Conservation (phyloP, 176 grass and related monocot species). For the Oryza glaberrima region DNA sequence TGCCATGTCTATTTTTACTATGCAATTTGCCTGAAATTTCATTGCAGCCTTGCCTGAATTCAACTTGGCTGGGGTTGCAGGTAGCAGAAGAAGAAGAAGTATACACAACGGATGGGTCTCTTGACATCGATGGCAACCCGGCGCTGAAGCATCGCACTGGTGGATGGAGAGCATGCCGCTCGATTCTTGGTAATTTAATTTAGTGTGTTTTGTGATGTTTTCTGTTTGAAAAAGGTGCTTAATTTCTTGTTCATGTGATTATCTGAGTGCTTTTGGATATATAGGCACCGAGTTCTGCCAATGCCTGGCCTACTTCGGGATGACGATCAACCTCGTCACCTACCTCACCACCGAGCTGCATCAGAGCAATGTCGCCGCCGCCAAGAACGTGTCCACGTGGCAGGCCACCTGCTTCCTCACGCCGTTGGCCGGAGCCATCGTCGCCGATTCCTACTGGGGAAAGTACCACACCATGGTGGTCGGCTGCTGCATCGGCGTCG, state of each 20-base stretch:
- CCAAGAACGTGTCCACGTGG: slow-evolving; percentile 45
- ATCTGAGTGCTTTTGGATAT: not conserved
- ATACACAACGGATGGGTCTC: slow-evolving; percentile 36
- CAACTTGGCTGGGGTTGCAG: too few species aligned
- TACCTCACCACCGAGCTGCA: slow-evolving; percentile 48
- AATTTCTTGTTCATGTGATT: too few species aligned
- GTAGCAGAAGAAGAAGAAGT: not conserved
- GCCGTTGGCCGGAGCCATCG: slow-evolving; percentile 46
- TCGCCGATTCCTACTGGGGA: slow-evolving; percentile 57
- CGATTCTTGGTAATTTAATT: not conserved
- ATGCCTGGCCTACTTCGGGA: slow-evolving; percentile 37
- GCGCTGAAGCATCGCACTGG: slow-evolving; percentile 36
- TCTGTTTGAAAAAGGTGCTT: too few species aligned
- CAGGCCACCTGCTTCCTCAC: slow-evolving; percentile 52
- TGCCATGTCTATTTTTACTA: too few species aligned
- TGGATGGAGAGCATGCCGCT: slow-evolving; percentile 34
- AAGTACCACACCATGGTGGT: slow-evolving; percentile 49
- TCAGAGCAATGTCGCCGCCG: slow-evolving; percentile 49
- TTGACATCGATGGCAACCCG: slow-evolving; percentile 34
- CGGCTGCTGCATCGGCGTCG: slow-evolving; percentile 33
- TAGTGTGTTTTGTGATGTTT: too few species aligned
- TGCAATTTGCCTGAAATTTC: too few species aligned
- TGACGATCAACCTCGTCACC: slow-evolving; percentile 47
- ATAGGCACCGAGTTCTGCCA: slow-evolving; percentile 45
- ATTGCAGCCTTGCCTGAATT: too few species aligned